Evolutionary conservation across 129 eudicot genomes (phyloP), one percentile per base, ranked within the genome.

Genomic region (Lactuca sativa): DNA sequence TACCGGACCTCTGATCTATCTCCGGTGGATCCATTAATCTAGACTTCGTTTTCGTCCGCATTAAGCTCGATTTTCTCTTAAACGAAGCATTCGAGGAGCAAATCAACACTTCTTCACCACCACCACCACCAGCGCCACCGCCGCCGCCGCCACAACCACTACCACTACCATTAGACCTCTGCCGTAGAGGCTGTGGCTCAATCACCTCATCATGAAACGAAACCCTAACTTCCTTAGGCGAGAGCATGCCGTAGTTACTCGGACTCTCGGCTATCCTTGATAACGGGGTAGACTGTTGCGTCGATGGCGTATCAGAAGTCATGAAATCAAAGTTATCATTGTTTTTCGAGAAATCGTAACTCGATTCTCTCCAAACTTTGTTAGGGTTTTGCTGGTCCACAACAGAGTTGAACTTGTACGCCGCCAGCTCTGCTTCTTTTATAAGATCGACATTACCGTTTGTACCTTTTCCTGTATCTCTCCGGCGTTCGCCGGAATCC

Each of bases 1-100:
- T 65, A 21, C 57, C 51, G 21, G 41, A 65, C 25, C 15, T 30
- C 43, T 48, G 43, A 49, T 66, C 59, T n/a, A 56, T 64, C 74
- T 80, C 91, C 15, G 83, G 85, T 13, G 82, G 86, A 60, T 90
- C 96, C 68, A 84, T 25, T 44, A 90, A 56, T 67, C 96, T 74
- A 0, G 96, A 90, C 62, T 90, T 90, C 1, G 88, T 82, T 62
- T 82, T 90, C 48, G 62, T 75, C 60, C 72, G 44, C 80, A 86
- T 3, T 33, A 85, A 56, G 0, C 59, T 81, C 14, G 90, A 84
- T 21, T 78, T 84, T 41, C 80, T 33, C 15, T 73, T 74, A 69
- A 51, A 66, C 3, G 25, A 16, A 6, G 25, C 40, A 47, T 77
- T 89, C 3, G 88, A 75, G 40, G 83, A 81, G 66, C 86, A 86